Evolutionary conservation across 208 protist genomes (phyloP), one percentile per base, ranked within the genome.

Genomic region (Wallacemonas sp.): DNA sequence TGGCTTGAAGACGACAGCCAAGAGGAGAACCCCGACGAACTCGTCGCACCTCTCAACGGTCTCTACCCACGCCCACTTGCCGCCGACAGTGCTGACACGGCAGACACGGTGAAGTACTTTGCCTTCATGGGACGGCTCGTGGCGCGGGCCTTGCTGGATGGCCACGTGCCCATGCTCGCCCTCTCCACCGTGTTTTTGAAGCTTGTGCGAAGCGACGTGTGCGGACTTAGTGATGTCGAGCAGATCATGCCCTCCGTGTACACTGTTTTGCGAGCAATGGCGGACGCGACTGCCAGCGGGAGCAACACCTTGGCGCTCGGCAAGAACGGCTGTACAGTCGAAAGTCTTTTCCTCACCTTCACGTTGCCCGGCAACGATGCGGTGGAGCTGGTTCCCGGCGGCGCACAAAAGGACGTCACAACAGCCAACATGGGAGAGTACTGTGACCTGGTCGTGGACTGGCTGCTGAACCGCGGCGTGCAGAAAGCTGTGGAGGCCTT

Each of bases 101-200:
- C 73, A 19, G 49, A 41, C 3, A 49, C 79, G 19, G 60, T 75
- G 26, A 30, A 44, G 3, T 79, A 82, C 56, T 93, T 91, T 36
- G 44, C 45, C 0, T 61, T 94, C 4, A 64, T 97, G 14, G 94
- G 94, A 2, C 77, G 76, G 30, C 84, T 97, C 42, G 38, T 97
- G 14, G 88, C 80, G 0, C 82, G 89, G 0, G 88, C 88, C 0
- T 36, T 97, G 31, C 49, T 95, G 1, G 94, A 97, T 49, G 77
- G 76, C 19, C 80, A 90, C 67, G 80, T 96, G 21, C 59, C 91
- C 4, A 69, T 77, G 1, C 59, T 97, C 21, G 75, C 82, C 11
- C 75, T 97, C 38, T 95, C 89, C 0, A 70, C 70, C 15, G 79
- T 82, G 8, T 61, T 96, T 5, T 49, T 95, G 0, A 83, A 86